These are phyloP conservation scores for Aegilops longissima DNA, from an alignment of 176 grass and related monocot genomes.

Conservation along the genomic window DNA sequence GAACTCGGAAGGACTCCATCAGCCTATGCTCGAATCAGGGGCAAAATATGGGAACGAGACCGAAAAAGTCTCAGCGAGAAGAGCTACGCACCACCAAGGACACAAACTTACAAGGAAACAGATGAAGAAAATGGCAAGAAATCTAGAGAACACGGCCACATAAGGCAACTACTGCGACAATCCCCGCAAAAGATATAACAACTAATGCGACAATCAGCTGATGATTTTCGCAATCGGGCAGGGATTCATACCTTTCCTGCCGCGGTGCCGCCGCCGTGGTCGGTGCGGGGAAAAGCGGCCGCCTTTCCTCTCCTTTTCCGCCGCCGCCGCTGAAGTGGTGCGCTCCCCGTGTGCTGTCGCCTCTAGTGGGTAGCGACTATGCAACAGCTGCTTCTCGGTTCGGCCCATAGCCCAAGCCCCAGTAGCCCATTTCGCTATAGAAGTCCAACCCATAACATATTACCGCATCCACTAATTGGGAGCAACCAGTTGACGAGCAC, in stretches of 20 bases:
- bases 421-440: background rate
- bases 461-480: background rate
- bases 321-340: slow-evolving; percentile 10
- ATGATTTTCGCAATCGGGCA: background rate
- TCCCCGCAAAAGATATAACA: background rate
- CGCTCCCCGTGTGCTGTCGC: background rate
- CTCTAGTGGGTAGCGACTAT: background rate
- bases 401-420: background rate
- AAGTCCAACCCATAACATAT: background rate
- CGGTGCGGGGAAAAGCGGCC: slow-evolving; percentile 22
- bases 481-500: too few relatives aligned
- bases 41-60: background rate
- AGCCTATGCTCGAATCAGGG: background rate
- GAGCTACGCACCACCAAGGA: background rate
- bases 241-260: slow-evolving; percentile 29
- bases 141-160: background rate
- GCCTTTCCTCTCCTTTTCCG: slow-evolving; percentile 22
- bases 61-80: background rate
- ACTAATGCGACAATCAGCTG: background rate
- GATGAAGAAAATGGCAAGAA: slow-evolving; percentile 14
- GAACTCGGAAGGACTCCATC: background rate
- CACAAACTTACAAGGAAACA: background rate
- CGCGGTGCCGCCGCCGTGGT: background rate
- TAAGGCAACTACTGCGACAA: background rate
- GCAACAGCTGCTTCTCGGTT: background rate